Conservation (phyloP, 805 yeast species). For the Yarrowia divulgata region DNA sequence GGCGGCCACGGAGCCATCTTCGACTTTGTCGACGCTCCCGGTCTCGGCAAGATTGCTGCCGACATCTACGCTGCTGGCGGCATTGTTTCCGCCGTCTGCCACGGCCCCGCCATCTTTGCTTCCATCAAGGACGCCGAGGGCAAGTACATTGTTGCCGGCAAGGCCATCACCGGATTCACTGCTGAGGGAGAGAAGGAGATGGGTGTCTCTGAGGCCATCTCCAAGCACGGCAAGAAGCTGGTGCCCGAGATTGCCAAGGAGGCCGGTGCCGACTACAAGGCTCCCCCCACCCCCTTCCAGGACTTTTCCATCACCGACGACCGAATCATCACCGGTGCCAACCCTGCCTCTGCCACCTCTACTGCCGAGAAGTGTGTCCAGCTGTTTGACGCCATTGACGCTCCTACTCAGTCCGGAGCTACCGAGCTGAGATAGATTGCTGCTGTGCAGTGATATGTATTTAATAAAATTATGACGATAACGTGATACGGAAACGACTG, state of each 20-base stretch:
- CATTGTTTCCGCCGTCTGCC: slow-evolving; percentile 70
- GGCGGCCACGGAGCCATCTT: slow-evolving; percentile 71
- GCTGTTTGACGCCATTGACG: slow-evolving; percentile 25
- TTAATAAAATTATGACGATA: neutral
- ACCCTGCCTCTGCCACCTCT: slow-evolving; percentile 63
- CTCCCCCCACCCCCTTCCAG: slow-evolving; percentile 61
- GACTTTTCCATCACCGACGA: slow-evolving; percentile 63
- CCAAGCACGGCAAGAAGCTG: slow-evolving; percentile 45
- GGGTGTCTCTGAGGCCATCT: slow-evolving; percentile 43
- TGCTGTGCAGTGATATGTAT: neutral
- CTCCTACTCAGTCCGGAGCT: slow-evolving; percentile 32
- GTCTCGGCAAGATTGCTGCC: slow-evolving; percentile 56
- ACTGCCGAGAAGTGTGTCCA: slow-evolving; percentile 53
- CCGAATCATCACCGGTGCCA: slow-evolving; percentile 68
- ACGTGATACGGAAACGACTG: too few relatives aligned
- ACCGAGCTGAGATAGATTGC: neutral
- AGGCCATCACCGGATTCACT: slow-evolving; percentile 67
- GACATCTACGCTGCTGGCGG: slow-evolving; percentile 61
- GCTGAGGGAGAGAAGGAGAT: slow-evolving; percentile 58
- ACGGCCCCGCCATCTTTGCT: slow-evolving; percentile 69
- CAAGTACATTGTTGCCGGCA: slow-evolving; percentile 58
- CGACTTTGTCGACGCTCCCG: slow-evolving; percentile 63
- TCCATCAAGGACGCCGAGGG: slow-evolving; percentile 56
- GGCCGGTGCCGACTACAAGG: slow-evolving; percentile 55
- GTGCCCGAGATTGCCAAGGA: slow-evolving; percentile 53